Base-by-base conservation (phyloP, 805 yeast species). In the Spathaspora arborariae region DNA sequence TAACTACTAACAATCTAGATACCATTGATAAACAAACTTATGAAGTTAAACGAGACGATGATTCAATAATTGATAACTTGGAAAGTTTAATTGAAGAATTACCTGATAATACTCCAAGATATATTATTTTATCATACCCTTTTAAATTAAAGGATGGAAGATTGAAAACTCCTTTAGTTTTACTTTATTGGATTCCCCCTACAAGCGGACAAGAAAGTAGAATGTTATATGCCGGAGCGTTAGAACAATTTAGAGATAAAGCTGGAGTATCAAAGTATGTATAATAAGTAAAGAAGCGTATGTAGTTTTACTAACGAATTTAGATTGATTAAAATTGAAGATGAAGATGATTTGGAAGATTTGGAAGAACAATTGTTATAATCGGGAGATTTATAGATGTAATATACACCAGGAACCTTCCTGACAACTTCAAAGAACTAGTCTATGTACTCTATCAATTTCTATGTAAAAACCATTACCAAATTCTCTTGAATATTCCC, bases 221-320 rank as follows among this genome's bases (percentile, higher is more conserved):
- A 63, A 91, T 90, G 97, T 67, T 88, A 42, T 90, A 89, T 56
- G 97, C 97, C 0, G 96, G 94, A 4, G 95, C 96, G 2, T 79
- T 88, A 19, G 97, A 91, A 61, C 66, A 84, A 52, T 76, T 91
- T 47, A 76, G 92, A 63, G 82, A 79, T 42, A 83, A 84, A 54
- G 84, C 91, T n/a, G 88, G 89, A 15, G 89, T 88, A n/a, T 70
- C 79, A 24, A 72, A 75, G 81, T 63, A 70, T 56, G 72, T 68
- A 45, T 45, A 20, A 15, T 19, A 3, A 19, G 3, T 18, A 18
- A 26, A 10, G 10, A 10, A 13, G 19, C 19, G 18, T 15, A 15
- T 18, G 24, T n/a, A n/a, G 20, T 11, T 19, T 18, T 59, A 58
- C 60, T 59, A 56, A 59, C 63, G 24, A 20, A 10, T 39, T 20